Evolutionary conservation across 2,329 filamentous ascomycete species (phyloP), one percentile per base, ranked within the genome.

Genomic region (Botrytis sinoallii): DNA sequence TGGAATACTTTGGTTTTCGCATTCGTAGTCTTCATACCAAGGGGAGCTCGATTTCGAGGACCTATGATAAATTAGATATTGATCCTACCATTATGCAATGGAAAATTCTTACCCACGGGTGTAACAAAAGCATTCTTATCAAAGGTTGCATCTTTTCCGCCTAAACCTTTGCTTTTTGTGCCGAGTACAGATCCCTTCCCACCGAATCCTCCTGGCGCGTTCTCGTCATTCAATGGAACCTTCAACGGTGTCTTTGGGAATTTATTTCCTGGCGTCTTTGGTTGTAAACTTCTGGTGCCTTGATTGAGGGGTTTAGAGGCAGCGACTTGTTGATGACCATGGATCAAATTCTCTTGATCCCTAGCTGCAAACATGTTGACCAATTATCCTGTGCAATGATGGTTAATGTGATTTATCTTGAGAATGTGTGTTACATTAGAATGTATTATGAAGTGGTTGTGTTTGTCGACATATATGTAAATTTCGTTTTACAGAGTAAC

Each of bases 1-100:
- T 92, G 90, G 77, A 90, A 87, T 68, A 86, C 87, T 80, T 86
- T 89, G 74, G 91, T 88, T 85, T 97, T 98, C 71, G 93, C 94
- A 82, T 99, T 99, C 70, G 96, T 98, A 1, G 95, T 98, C 84
- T 99, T 99, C 86, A 93, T 92, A 48, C 95, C 95, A 66, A 99
- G 85, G 20, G 94, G 93, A 55, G 95, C 94, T 79, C 95, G 90
- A 74, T 86, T 91, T 74, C 90, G 89, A 69, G 91, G 76, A 74
- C 80, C 81, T 81, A 57, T 25, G 42, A 38, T 46, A 42, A n/a
- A 22, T 60, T 12, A 46, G 22, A 57, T 4, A 38, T 35, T 42
- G 38, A 38, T 35, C 42, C 59, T 44, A 20, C 44, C 16, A 65
- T 73, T 73, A 79, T 87, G 75, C 87, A 75, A 86, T n/a, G 29